Percentiles rank a stretch among this genome's conserved stretches.
Evolutionary conservation across 2,329 filamentous ascomycete genomes (phyloP).

Genomic region (Aspergillus latus): DNA sequence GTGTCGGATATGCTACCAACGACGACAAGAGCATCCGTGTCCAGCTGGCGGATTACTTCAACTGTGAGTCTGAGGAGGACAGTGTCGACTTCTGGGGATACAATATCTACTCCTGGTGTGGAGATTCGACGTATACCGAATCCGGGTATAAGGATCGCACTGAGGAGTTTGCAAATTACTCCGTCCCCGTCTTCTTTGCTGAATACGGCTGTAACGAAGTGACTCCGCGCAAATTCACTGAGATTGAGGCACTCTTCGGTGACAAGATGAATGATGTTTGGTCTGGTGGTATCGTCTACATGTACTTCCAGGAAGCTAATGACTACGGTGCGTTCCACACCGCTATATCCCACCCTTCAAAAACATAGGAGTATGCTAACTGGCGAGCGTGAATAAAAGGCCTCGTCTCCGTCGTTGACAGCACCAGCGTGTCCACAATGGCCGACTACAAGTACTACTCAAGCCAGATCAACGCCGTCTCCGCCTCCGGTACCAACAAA

Average conservation of each 20-base stretch:
- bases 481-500: conserved; percentile 64
- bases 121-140: conserved; percentile 69
- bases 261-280: conserved; percentile 78
- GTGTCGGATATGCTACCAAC: conserved; percentile 93
- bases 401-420: conserved; percentile 65
- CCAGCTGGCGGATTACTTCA: conserved; percentile 86
- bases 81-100: conserved; percentile 97
- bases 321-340: conserved; percentile 64
- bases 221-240: conserved; percentile 73
- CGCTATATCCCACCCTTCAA: background rate
- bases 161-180: conserved; percentile 81
- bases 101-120: conserved; percentile 99
- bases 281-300: conserved; percentile 96
- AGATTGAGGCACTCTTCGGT: conserved; percentile 77
- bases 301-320: conserved; percentile 91
- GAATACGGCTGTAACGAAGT: conserved; percentile 91
- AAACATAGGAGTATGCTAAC: background rate
- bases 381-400: conserved; percentile 50
- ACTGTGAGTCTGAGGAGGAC: conserved; percentile 67
- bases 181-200: conserved; percentile 93
- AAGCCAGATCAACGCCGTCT: conserved; percentile 65
- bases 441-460: conserved; percentile 71
- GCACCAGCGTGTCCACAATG: conserved; percentile 64
- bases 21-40: conserved; percentile 80
- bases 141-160: conserved; percentile 82